phyloP scores from a whole-genome alignment of 169 alveolate species.

The Plasmodium blacklocki region DNA sequence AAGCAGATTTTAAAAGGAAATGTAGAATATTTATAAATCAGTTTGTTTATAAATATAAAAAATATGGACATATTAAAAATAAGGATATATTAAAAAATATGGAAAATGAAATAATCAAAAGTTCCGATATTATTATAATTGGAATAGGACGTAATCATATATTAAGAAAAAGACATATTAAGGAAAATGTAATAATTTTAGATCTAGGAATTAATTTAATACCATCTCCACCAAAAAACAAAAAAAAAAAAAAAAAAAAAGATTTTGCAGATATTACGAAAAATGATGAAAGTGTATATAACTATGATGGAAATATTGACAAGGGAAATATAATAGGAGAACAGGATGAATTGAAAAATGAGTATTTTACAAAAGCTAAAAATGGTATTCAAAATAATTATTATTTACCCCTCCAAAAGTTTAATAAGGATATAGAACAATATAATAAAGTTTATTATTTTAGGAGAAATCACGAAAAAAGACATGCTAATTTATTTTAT shows the following conservation, averaged over 20 bases:
- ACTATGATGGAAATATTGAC: neutral
- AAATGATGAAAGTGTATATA: neutral
- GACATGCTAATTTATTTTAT: neutral
- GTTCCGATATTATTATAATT: slow-evolving; percentile 40
- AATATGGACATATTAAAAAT: slow-evolving; percentile 13
- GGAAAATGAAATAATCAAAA: slow-evolving; percentile 22
- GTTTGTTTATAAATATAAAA: neutral
- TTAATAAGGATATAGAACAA: no score
- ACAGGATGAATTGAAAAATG: neutral
- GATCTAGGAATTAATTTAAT: slow-evolving; percentile 58
- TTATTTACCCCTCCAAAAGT: neutral
- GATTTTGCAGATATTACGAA: neutral
- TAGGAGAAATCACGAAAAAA: neutral
- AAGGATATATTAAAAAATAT: slow-evolving; percentile 14
- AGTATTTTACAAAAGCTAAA: neutral
- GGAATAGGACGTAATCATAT: slow-evolving; percentile 33
- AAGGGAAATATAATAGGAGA: neutral
- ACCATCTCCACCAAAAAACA: neutral
- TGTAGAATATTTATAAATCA: slow-evolving; percentile 1
- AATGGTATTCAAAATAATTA: neutral
- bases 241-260: neutral
- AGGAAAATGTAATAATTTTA: slow-evolving; percentile 35
- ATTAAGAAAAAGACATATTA: slow-evolving; percentile 27
- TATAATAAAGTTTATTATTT: no score
- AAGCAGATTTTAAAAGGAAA: slow-evolving; percentile 15